A percentile compares a stretch with the other conserved stretches of the same genome.
These are phyloP conservation scores for Ogataea methylovora DNA, from an alignment of 805 yeast genomes.

Conservation along the genomic window DNA sequence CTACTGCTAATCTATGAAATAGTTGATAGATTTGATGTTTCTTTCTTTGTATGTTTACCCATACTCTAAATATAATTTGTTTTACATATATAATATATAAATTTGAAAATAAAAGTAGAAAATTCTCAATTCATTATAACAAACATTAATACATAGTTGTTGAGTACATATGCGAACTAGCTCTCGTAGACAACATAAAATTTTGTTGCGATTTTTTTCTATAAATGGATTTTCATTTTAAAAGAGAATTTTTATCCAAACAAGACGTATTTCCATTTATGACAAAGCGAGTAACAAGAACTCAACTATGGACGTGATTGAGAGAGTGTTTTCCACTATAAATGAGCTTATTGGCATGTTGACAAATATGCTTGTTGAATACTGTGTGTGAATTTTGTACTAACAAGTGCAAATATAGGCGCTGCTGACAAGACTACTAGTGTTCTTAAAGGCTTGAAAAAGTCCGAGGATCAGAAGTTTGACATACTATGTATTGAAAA, in stretches of 20 bases:
- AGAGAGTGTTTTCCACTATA: neutral
- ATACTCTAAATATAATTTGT: no score
- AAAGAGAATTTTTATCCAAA: no score
- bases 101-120: no score
- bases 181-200: neutral
- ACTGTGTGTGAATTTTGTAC: no score
- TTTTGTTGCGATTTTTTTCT: no score
- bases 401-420: constrained; percentile 2
- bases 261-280: no score
- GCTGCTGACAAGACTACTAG: constrained; percentile 6
- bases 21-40: neutral
- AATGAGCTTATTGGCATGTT: constrained; percentile 1
- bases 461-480: constrained; percentile 7
- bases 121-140: no score
- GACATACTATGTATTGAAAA: constrained; percentile 10
- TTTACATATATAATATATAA: no score
- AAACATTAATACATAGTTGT: neutral
- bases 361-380: constrained; percentile 4
- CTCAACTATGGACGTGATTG: no score
- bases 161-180: neutral
- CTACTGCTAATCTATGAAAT: constrained; percentile 4
- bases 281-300: no score
- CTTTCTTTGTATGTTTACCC: no score
- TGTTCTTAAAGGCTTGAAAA: constrained; percentile 2
- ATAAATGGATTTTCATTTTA: no score